Percentiles rank a stretch among this genome's conserved stretches.
phyloP scores from a whole-genome alignment of 208 protist species.

The Leishmania amazonensis region DNA sequence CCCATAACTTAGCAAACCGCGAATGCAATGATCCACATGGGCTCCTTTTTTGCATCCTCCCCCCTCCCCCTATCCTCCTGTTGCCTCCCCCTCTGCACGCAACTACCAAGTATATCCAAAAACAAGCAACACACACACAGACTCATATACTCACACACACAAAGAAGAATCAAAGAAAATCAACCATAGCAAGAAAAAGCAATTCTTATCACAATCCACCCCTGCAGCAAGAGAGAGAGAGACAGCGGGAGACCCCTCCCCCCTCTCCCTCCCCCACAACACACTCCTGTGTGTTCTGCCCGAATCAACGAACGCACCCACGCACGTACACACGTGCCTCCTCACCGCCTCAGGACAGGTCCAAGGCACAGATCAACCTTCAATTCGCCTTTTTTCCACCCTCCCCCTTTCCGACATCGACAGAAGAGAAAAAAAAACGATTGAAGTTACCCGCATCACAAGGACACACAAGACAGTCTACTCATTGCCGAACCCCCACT shows the following conservation, averaged over 20 bases:
- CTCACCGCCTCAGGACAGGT: background rate
- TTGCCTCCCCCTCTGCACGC: background rate
- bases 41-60: background rate
- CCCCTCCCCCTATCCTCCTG: background rate
- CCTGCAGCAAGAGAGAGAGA: background rate
- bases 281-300: background rate
- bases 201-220: background rate
- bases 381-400: background rate
- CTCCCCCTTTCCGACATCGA: background rate
- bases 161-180: background rate
- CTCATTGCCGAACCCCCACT: background rate
- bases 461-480: background rate
- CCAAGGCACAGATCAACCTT: background rate
- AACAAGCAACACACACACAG: background rate
- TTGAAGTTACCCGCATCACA: background rate
- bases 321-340: background rate
- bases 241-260: background rate
- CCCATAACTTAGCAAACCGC: background rate
- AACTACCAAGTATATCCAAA: background rate
- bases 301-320: background rate
- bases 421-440: background rate
- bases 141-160: slow-evolving; percentile 1
- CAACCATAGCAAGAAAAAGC: background rate
- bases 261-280: no score
- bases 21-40: background rate